A percentile compares a stretch with the other conserved stretches of the same genome.
Evolutionary conservation across 1,284 basidiomycete species (phyloP).

Genomic region (Amylostereum chailletii): DNA sequence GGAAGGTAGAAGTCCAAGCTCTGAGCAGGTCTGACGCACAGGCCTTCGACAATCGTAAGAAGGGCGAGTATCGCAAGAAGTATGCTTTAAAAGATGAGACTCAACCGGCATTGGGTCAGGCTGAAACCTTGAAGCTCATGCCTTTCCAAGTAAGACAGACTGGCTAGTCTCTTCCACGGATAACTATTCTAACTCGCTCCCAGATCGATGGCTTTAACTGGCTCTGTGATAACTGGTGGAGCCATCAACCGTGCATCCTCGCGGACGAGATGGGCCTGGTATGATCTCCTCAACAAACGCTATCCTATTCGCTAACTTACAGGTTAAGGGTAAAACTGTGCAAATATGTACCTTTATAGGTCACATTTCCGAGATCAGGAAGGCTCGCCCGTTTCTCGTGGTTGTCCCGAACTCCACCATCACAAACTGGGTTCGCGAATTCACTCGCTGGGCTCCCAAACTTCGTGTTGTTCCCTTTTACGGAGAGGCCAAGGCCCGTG

Average conservation of each 20-base stretch:
- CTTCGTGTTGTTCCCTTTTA: slow-evolving; percentile 79
- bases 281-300: slow-evolving; percentile 17
- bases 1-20: slow-evolving; percentile 51
- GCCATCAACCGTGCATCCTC: slow-evolving; percentile 83
- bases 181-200: slow-evolving; percentile 2
- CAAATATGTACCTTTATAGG: slow-evolving; percentile 87
- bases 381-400: slow-evolving; percentile 75
- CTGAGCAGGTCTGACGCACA: slow-evolving; percentile 31
- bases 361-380: slow-evolving; percentile 51
- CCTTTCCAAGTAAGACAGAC: slow-evolving; percentile 63
- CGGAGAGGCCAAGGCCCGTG: slow-evolving; percentile 71
- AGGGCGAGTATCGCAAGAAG: slow-evolving; percentile 35
- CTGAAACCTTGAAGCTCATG: slow-evolving; percentile 60
- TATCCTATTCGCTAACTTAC: slow-evolving; percentile 4
- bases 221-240: slow-evolving; percentile 87
- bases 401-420: slow-evolving; percentile 94
- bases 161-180: slow-evolving; percentile 2
- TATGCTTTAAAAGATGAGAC: slow-evolving; percentile 37
- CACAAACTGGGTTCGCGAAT: slow-evolving; percentile 82
- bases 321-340: slow-evolving; percentile 79
- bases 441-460: slow-evolving; percentile 85
- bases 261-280: slow-evolving; percentile 97
- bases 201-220: slow-evolving; percentile 91
- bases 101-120: slow-evolving; percentile 61
- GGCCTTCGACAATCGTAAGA: slow-evolving; percentile 35